These are phyloP conservation scores for Ceratobasidium sp. DNA, from an alignment of 1,284 basidiomycete genomes.

Conservation along the genomic window DNA sequence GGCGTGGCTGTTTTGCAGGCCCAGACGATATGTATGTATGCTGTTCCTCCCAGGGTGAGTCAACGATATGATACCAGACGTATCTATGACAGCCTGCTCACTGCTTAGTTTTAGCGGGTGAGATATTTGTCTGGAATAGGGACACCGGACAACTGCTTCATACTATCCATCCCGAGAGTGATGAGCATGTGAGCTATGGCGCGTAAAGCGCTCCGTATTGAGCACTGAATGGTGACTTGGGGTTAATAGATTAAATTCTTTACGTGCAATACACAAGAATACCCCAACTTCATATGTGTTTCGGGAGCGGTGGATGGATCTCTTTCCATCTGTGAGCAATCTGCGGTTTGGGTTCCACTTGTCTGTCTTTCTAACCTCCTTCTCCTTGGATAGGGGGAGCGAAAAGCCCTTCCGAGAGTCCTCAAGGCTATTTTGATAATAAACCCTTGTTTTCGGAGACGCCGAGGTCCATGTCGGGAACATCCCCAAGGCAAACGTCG, in stretches of 20 bases:
- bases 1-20: background rate
- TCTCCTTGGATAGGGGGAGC: no score
- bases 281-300: background rate
- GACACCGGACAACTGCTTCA: background rate
- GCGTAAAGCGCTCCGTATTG: background rate
- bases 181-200: background rate
- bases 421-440: no score
- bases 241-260: background rate
- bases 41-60: background rate
- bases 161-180: background rate
- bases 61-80: background rate
- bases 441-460: no score
- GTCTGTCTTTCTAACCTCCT: no score
- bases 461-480: no score
- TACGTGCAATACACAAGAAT: background rate
- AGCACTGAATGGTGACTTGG: background rate
- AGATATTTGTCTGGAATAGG: conserved; percentile 1
- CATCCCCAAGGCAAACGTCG: no score
- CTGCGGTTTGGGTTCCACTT: no score
- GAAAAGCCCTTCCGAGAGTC: no score
- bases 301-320: background rate
- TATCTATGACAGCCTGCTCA: background rate
- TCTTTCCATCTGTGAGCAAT: background rate
- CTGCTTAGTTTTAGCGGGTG: background rate
- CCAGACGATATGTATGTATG: background rate